phyloP scores from a whole-genome alignment of 192 early-diverging fungal species.

The Backusella morwellensis region DNA sequence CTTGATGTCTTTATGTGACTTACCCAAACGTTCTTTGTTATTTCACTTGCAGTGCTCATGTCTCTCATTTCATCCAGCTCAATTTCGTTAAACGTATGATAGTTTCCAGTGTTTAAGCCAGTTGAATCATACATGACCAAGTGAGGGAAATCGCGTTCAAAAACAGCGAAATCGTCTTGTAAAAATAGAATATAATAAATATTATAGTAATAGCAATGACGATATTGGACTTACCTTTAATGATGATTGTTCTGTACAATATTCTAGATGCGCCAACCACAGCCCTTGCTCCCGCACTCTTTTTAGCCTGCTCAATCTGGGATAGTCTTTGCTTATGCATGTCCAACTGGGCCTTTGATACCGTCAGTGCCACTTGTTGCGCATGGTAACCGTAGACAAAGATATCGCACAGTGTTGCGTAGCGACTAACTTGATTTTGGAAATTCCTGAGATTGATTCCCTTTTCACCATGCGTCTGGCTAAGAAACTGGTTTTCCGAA shows the following conservation, averaged over 20 bases:
- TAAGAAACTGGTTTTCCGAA: slow-evolving; percentile 7
- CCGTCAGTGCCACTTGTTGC: slow-evolving; percentile 31
- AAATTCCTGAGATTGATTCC: slow-evolving; percentile 52
- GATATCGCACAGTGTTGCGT: slow-evolving; percentile 46
- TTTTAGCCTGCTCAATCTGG: slow-evolving; percentile 14
- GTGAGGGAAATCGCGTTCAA: slow-evolving; percentile 43
- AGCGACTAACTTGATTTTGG: slow-evolving; percentile 45
- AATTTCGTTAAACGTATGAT: slow-evolving; percentile 33
- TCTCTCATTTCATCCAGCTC: slow-evolving; percentile 47
- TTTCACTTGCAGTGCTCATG: slow-evolving; percentile 43
- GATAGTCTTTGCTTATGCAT: not conserved
- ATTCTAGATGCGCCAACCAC: slow-evolving; percentile 17
- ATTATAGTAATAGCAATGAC: not conserved
- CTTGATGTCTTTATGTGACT: not conserved
- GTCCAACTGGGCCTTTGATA: slow-evolving; percentile 35
- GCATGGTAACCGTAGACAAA: slow-evolving; percentile 36
- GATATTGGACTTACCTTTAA: slow-evolving; percentile 31
- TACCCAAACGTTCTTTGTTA: slow-evolving; percentile 47
- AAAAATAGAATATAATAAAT: not conserved
- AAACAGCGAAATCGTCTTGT: slow-evolving; percentile 35
- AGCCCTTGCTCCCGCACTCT: slow-evolving; percentile 11
- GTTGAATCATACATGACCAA: slow-evolving; percentile 33
- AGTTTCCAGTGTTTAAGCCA: slow-evolving; percentile 39
- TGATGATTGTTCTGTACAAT: slow-evolving; percentile 39
- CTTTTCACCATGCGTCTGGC: slow-evolving; percentile 22